Conservation (phyloP, 345 rosid species). For the Nasturtium officinale region DNA sequence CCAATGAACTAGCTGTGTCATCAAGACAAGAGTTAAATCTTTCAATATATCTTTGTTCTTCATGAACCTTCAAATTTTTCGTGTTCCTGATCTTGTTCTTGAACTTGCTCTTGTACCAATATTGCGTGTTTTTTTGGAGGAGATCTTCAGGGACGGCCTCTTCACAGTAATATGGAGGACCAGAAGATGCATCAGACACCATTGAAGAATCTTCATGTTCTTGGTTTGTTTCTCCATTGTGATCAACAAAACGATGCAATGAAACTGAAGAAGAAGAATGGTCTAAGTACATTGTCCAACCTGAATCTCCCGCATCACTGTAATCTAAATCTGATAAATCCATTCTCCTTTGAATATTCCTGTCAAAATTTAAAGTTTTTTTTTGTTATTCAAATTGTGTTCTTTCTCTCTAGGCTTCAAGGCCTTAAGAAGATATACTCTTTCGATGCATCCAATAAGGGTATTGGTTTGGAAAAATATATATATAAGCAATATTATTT, state of each 20-base stretch:
- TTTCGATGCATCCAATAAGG: constrained; percentile 24
- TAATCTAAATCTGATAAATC: constrained; percentile 59
- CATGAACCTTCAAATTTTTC: constrained; percentile 27
- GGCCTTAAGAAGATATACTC: constrained; percentile 28
- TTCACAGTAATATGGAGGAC: constrained; percentile 57
- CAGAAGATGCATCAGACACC: constrained; percentile 95
- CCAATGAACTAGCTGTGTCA: constrained; percentile 83
- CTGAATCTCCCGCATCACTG: constrained; percentile 74
- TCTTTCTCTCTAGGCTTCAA: constrained; percentile 39
- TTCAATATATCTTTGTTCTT: constrained; percentile 47
- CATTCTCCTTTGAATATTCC: constrained; percentile 39
- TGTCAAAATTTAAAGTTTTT: constrained; percentile 19
- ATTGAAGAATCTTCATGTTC: constrained; percentile 62
- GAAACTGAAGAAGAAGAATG: constrained; percentile 52
- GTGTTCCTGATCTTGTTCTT: constrained; percentile 36
- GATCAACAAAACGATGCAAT: constrained; percentile 12
- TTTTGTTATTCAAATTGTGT: constrained; percentile 26
- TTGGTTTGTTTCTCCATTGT: constrained; percentile 24
- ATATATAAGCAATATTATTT: constrained; percentile 14
- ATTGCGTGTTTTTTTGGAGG: constrained; percentile 22
- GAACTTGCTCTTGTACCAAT: constrained; percentile 32
- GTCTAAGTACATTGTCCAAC: constrained; percentile 81
- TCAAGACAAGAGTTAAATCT: constrained; percentile 53
- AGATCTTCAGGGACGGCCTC: constrained; percentile 46
- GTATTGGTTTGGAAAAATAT: constrained; percentile 15